Base-by-base conservation (phyloP, 2,329 filamentous ascomycete genomes). In the Clonostachys rhizophaga region DNA sequence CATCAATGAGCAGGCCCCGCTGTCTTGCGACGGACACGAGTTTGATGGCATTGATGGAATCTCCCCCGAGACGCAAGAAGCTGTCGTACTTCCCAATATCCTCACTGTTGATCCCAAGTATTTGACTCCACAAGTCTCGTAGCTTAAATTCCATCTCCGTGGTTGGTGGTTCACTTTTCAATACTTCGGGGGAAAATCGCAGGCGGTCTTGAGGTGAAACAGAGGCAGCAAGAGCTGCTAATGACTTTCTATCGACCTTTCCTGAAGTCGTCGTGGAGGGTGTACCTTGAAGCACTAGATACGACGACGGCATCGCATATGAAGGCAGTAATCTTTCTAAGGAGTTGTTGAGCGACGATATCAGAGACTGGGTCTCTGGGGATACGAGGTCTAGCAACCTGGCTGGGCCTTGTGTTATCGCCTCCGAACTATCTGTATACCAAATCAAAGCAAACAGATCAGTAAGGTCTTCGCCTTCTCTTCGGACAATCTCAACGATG, bases 191-290 rank as follows among this genome's bases (percentile, higher is more conserved):
- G 10, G 39, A 41, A 40, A 41, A 46, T 8, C 33, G n/a, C 9
- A 24, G 20, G 8, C 33, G 37, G 20, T 46, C 17, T 11, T 46
- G 37, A 11, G 18, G 20, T 5, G 37, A 24, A n/a, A 46, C 30
- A 9, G 17, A n/a, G n/a, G 33, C 37, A 10, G 20, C 37, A 8
- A 34, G 17, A 61, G 68, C 66, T 16, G 64, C 1, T 48, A 53
- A 45, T 14, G n/a, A 44, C 35, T 49, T 50, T n/a, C 54, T 42
- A 37, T 56, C 52, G 3, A 53, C 17, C 47, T 54, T 56, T 33
- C 43, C 48, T 5, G 54, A 53, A 9, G 66, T 47, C 8, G 47
- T 49, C 17, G 51, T 48, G 24, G 52, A 50, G 3, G 54, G 52
- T 43, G 53, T 56, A 5, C 33, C 40, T 3, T 18, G 39, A 17